Evolutionary conservation across 208 protist genomes (phyloP), one percentile per base, ranked within the genome.

Genomic region (Acanthamoeba lenticulata): DNA sequence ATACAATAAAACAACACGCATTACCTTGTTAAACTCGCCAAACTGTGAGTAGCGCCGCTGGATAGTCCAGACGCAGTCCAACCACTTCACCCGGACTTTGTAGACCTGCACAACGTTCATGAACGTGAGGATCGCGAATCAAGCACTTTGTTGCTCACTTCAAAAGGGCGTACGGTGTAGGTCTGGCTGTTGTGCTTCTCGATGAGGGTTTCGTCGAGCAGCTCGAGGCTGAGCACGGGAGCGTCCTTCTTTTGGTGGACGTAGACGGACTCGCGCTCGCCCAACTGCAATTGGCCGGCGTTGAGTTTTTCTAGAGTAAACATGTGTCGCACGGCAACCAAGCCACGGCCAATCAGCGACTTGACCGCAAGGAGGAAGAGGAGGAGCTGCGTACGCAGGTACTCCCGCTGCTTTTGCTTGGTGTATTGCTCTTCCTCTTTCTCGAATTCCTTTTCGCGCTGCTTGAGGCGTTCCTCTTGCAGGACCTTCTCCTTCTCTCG

Each of bases 1-100:
- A 60, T 11, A 60, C 15, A 60, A 21, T 11, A 60, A 60, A 27
- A 21, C 52, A 60, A 21, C 52, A 60, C 21, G 52, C 52, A 27
- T 11, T 60, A 85, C 74, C 74, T 27, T 57, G 11, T 85, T 15
- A 21, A 85, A 85, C 27, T 85, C 74, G 5, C 74, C 7, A 19
- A 85, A 85, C 44, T 85, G 74, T 38, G 74, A 85, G 74, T 85
- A 85, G 40, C 74, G 74, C 11, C 74, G 74, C 44, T 85, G 38
- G 11, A 85, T 32, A 11, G 74, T 85, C 74, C 74, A 85, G 19
- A 85, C 74, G 74, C 74, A 85, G 44, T 85, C 74, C 27, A 24
- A 38, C 74, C 74, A 85, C 44, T 11, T 32, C 74, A 85, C 74
- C 19, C 74, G 6, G 0, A 85, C n/a, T 24, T 29, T 52, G 74